A percentile compares a stretch with the other conserved stretches of the same genome.
phyloP scores from a whole-genome alignment of 164 flowering plant genomes.

The Kalanchoe fedtschenkoi region DNA sequence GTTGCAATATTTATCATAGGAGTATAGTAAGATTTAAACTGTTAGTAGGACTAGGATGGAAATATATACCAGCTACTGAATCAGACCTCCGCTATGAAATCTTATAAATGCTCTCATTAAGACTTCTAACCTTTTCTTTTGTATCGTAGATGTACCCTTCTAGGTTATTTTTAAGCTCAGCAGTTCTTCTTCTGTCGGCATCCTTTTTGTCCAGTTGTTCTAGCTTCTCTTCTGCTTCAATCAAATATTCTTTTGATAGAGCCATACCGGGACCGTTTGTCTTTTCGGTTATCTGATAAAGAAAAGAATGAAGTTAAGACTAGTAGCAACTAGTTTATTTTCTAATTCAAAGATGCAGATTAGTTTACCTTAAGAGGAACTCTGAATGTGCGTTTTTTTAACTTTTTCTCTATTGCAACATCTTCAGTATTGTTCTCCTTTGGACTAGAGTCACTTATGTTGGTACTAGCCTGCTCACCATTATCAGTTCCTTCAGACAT shows the following conservation, averaged over 20 bases:
- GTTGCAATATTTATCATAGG: not conserved
- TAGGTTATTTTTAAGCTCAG: constrained; percentile 89
- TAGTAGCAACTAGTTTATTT: not conserved
- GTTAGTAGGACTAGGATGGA: not conserved
- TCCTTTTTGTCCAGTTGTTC: constrained; percentile 75
- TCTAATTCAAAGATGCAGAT: not conserved
- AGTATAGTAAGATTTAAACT: not conserved
- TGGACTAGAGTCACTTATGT: constrained; percentile 21
- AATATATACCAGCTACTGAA: not conserved
- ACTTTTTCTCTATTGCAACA: constrained; percentile 59
- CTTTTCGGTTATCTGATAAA: constrained; percentile 61
- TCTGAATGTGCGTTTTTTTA: constrained; percentile 82
- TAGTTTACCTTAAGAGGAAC: constrained; percentile 72
- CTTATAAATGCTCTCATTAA: not conserved
- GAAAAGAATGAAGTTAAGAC: constrained; percentile 1
- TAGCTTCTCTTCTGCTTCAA: constrained; percentile 61
- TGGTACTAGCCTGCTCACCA: constrained; percentile 12
- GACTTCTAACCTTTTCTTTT: constrained; percentile 67
- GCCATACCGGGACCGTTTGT: constrained; percentile 63
- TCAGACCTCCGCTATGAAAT: not conserved
- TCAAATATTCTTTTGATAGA: constrained; percentile 55
- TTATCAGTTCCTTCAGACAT: constrained; percentile 38
- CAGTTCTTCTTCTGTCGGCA: constrained; percentile 83
- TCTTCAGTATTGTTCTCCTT: constrained; percentile 34
- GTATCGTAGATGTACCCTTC: constrained; percentile 88